These are phyloP conservation scores for Ophiostoma australiae DNA, from an alignment of 2,329 filamentous ascomycete species.

Conservation along the genomic window DNA sequence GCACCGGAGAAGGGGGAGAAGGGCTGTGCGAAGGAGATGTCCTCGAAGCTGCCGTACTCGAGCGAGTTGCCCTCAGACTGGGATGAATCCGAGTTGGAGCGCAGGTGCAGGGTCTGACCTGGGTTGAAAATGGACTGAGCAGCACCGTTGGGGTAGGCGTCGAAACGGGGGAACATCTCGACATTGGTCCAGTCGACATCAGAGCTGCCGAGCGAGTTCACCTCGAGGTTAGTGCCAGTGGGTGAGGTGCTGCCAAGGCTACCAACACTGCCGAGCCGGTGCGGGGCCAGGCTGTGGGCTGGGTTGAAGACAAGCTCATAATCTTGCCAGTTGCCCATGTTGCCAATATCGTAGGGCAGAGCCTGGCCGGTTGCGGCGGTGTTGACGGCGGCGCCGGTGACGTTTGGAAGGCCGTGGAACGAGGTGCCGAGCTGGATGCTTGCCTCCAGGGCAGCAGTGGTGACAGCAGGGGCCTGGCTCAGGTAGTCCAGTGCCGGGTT, in stretches of 20 bases:
- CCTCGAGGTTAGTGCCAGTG: constrained; percentile 76
- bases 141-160: constrained; percentile 56
- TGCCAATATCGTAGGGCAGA: constrained; percentile 56
- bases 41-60: constrained; percentile 75
- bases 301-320: constrained; percentile 54
- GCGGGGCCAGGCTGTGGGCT: constrained; percentile 40
- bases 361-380: constrained; percentile 48
- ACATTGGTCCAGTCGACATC: constrained; percentile 64
- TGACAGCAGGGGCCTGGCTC: constrained; percentile 49
- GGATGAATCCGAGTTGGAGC: constrained; percentile 81
- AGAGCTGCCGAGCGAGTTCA: constrained; percentile 75
- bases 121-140: constrained; percentile 80
- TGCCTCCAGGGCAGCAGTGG: constrained; percentile 55
- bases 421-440: constrained; percentile 58
- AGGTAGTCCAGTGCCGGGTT: constrained; percentile 57
- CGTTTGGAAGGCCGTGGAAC: constrained; percentile 55
- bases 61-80: constrained; percentile 63
- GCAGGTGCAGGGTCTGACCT: constrained; percentile 79
- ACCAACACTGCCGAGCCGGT: constrained; percentile 31
- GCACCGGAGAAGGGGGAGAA: constrained; percentile 77
- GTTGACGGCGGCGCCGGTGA: constrained; percentile 43
- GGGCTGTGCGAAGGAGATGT: constrained; percentile 58
- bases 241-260: constrained; percentile 61
- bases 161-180: constrained; percentile 68
- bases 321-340: constrained; percentile 71